Conservation (phyloP, 768 basidiomycete genomes). For the Leccinum aurantiacum region DNA sequence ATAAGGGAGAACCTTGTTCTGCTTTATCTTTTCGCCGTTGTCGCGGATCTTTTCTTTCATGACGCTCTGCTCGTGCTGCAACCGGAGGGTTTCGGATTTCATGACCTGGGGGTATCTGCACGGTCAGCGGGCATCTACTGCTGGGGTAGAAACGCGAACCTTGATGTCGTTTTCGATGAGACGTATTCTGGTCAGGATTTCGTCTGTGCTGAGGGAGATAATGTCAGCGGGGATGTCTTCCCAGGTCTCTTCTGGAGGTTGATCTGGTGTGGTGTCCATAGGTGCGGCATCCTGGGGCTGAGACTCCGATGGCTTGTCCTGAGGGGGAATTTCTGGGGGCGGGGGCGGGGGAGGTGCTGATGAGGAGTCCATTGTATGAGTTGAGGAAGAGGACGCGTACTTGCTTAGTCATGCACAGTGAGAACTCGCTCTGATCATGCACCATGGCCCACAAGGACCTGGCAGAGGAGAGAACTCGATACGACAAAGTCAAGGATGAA, state of each 20-base stretch:
- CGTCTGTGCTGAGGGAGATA: conserved; percentile 72
- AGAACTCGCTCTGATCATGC: too few species aligned
- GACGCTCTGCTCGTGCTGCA: conserved; percentile 91
- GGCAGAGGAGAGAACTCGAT: conserved; percentile 62
- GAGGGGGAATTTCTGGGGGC: conserved; percentile 33
- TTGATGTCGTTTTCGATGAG: conserved; percentile 97
- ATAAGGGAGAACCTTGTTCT: conserved; percentile 98
- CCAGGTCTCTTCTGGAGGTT: conserved; percentile 76
- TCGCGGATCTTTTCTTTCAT: conserved; percentile 99
- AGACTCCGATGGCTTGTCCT: conserved; percentile 54
- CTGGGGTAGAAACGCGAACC: conserved; percentile 45
- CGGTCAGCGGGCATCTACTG: background rate
- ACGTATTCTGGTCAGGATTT: conserved; percentile 84
- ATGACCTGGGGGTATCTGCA: conserved; percentile 66
- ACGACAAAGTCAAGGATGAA: conserved; percentile 74
- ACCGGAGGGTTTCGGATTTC: conserved; percentile 88
- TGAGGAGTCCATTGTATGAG: conserved; percentile 48
- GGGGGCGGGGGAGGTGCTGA: conserved; percentile 54
- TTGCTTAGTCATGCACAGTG: conserved; percentile 10
- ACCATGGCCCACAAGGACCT: conserved; percentile 39
- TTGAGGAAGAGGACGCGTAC: conserved; percentile 25
- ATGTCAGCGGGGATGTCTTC: conserved; percentile 92
- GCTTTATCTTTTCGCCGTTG: conserved; percentile 97
- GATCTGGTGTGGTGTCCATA: conserved; percentile 79
- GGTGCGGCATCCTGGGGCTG: conserved; percentile 37